phyloP scores from a whole-genome alignment of 257 asterid species.

The Fraxinus pennsylvanica region DNA sequence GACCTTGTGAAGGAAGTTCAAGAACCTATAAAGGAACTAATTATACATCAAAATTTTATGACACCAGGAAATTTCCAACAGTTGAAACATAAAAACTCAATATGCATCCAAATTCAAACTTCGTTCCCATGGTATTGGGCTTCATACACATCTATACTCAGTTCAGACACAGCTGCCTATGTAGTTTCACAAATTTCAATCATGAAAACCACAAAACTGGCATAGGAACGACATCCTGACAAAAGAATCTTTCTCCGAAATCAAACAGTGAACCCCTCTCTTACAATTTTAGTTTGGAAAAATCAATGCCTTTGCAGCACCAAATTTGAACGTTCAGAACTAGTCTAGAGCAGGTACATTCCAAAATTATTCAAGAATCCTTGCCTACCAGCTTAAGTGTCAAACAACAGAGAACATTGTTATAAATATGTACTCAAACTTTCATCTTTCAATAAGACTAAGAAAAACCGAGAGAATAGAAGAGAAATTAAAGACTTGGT shows the following conservation, averaged over 20 bases:
- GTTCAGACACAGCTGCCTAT: background rate
- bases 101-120: background rate
- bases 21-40: no score
- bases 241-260: background rate
- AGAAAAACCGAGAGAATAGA: background rate
- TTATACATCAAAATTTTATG: background rate
- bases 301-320: no score
- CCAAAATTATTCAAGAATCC: background rate
- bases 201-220: background rate
- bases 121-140: background rate
- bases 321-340: background rate
- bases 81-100: background rate
- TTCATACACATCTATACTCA: background rate
- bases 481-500: background rate
- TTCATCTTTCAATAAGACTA: background rate
- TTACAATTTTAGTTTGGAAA: background rate
- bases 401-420: background rate
- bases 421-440: no score
- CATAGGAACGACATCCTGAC: background rate
- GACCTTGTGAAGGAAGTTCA: background rate
- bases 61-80: background rate
- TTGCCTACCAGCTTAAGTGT: background rate
- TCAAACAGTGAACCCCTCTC: background rate
- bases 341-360: background rate
- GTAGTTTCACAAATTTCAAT: no score